phyloP scores from a whole-genome alignment of 2,329 filamentous ascomycete species.

The Cytospora paraplurivora region DNA sequence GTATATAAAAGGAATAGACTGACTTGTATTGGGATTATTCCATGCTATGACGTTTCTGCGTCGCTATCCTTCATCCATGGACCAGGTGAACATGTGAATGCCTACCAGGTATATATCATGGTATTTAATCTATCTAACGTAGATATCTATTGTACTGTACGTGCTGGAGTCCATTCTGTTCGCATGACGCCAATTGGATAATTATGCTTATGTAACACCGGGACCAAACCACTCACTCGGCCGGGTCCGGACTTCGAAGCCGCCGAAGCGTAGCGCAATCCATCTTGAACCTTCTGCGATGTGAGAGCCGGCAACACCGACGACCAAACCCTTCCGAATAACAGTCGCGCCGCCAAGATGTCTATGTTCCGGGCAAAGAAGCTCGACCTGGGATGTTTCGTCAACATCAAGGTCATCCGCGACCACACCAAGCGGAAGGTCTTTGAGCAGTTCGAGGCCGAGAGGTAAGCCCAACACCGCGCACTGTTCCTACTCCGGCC shows the following conservation, averaged over 20 bases:
- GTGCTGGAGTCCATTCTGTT: background rate
- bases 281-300: background rate
- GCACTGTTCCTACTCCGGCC: background rate
- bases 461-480: conserved; percentile 64
- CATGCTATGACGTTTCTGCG: no score
- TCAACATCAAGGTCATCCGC: conserved; percentile 85
- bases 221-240: background rate
- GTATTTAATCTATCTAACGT: no score
- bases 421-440: conserved; percentile 97
- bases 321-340: background rate
- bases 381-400: conserved; percentile 83
- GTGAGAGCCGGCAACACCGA: conserved; percentile 6
- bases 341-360: conserved; percentile 52
- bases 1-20: no score
- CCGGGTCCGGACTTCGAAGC: background rate
- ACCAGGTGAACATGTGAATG: no score
- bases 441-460: conserved; percentile 81
- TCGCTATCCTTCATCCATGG: no score
- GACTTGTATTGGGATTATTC: no score
- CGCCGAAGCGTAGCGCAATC: background rate
- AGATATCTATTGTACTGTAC: no score
- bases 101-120: no score
- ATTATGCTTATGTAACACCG: conserved; percentile 15
- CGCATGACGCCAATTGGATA: background rate
- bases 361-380: conserved; percentile 88